Evolutionary conservation across 768 basidiomycete species (phyloP), one percentile per base, ranked within the genome.

Genomic region (Omphalotus guepiniiformis): DNA sequence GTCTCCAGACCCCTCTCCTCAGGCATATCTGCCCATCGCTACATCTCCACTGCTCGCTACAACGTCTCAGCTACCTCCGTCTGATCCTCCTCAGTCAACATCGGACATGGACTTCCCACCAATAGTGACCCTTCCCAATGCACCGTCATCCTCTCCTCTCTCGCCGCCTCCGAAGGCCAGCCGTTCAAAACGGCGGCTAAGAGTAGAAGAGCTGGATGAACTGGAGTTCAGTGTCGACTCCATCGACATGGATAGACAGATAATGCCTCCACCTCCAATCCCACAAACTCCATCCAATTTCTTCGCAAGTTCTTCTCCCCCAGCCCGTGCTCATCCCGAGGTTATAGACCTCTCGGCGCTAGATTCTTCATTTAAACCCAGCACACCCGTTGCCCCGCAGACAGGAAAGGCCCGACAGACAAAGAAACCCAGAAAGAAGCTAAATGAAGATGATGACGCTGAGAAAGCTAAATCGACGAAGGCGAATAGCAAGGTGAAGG

Each of bases 31-130:
- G 34, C 29, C 44, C 43, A 28, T 45, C 39, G 26, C 57, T 48
- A 54, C 55, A 37, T 53, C 60, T 25, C 53, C 62, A 12, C 8
- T 41, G 44, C 56, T 42, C 16, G 42, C 42, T 9, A 49, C 50
- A 45, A 47, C 11, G 46, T 37, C 58, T 18, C 52, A 56, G 28
- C 61, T 68, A 22, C 67, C 65, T 6, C 64, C 65, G 11, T 66
- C 67, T 4, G 64, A 67, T 27, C 63, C 65, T 27, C 69, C 71
- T 1, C 54, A 51, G 16, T 61, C 71, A 1, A 63, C 65, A 3
- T 47, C 65, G 11, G 47, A 49, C 16, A 16, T 36, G 15, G 42
- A 43, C 13, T 35, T 66, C 19, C 70, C 71, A 2, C 64, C 57
- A 1, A 73, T 73, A 30, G 69, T 63, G 42, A 67, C 60, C 3